Percentiles rank a stretch among this genome's conserved stretches.
Evolutionary conservation across 305 asterid genomes (phyloP).

Genomic region (Andrographis paniculata): DNA sequence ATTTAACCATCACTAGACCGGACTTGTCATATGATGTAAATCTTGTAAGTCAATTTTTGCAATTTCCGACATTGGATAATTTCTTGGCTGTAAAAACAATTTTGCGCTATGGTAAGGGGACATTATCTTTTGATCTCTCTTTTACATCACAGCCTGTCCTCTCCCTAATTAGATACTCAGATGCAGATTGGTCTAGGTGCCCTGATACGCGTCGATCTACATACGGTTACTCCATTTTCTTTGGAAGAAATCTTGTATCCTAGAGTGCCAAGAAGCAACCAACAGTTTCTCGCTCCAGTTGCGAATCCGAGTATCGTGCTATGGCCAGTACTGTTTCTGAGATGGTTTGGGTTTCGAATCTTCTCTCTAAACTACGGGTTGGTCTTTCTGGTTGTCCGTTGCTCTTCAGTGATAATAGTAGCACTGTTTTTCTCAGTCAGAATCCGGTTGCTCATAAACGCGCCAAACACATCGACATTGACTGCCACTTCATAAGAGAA

Average conservation of each 20-base stretch:
- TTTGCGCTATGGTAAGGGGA: too few species aligned
- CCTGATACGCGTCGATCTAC: constrained; percentile 1
- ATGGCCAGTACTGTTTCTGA: constrained; percentile 4
- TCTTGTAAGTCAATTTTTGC: too few species aligned
- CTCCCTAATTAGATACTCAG: neutral
- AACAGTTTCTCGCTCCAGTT: constrained; percentile 9
- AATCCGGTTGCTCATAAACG: too few species aligned
- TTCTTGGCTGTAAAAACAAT: too few species aligned
- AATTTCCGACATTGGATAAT: too few species aligned
- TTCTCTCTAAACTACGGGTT: constrained; percentile 3
- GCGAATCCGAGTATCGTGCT: constrained; percentile 17
- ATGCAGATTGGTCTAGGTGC: constrained; percentile 7
- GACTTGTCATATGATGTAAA: neutral
- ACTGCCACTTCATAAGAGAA: constrained; percentile 7
- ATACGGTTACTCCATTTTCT: neutral
- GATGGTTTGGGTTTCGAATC: neutral
- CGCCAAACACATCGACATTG: constrained; percentile 1
- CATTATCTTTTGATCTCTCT: neutral
- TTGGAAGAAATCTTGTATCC: too few species aligned
- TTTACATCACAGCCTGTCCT: neutral
- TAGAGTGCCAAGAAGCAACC: constrained; percentile 3
- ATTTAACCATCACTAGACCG: neutral
- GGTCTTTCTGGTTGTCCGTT: neutral
- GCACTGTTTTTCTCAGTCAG: neutral
- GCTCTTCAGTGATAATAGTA: constrained; percentile 2